A percentile compares a stretch with the other conserved stretches of the same genome.
Conservation (phyloP, 176 grass and related monocot species). For the Saccharum officinarum region DNA sequence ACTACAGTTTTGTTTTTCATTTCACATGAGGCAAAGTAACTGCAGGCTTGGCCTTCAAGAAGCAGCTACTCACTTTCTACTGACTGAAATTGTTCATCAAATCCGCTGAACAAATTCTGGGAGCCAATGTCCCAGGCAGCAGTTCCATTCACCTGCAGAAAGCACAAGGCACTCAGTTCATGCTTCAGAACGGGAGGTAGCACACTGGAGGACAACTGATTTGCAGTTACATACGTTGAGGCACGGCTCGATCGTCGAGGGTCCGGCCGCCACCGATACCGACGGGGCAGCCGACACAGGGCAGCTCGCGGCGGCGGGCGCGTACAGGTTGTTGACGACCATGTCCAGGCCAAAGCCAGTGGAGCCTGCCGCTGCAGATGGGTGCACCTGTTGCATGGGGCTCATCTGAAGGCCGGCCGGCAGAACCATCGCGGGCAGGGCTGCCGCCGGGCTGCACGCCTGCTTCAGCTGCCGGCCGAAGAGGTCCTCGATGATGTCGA, state of each 20-base stretch:
- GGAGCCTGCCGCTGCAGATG: conserved; percentile 29
- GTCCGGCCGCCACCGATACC: not conserved
- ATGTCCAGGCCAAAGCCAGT: conserved; percentile 56
- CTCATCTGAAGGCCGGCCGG: conserved; percentile 55
- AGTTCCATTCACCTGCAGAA: conserved; percentile 57
- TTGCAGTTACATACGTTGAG: conserved; percentile 51
- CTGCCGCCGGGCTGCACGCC: conserved; percentile 37
- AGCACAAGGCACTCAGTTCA: not conserved
- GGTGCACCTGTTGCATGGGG: conserved; percentile 52
- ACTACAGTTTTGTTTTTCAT: conserved; percentile 13
- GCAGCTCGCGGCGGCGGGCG: not conserved
- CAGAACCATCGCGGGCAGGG: conserved; percentile 33
- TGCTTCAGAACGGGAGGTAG: conserved; percentile 23
- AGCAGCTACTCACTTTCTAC: conserved; percentile 62
- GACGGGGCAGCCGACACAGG: conserved; percentile 10
- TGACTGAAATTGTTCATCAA: conserved; percentile 63
- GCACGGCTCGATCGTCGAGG: conserved; percentile 49
- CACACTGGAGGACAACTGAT: not conserved
- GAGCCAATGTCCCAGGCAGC: conserved; percentile 60
- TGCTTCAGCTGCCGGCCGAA: conserved; percentile 65
- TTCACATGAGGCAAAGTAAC: conserved; percentile 4
- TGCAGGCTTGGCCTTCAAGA: conserved; percentile 15
- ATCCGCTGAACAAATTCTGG: conserved; percentile 54
- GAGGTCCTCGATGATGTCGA: conserved; percentile 69
- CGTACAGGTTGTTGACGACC: conserved; percentile 51